These are phyloP conservation scores for Ettlia oleoabundans DNA, from an alignment of 139 green algal genomes.

Conservation along the genomic window DNA sequence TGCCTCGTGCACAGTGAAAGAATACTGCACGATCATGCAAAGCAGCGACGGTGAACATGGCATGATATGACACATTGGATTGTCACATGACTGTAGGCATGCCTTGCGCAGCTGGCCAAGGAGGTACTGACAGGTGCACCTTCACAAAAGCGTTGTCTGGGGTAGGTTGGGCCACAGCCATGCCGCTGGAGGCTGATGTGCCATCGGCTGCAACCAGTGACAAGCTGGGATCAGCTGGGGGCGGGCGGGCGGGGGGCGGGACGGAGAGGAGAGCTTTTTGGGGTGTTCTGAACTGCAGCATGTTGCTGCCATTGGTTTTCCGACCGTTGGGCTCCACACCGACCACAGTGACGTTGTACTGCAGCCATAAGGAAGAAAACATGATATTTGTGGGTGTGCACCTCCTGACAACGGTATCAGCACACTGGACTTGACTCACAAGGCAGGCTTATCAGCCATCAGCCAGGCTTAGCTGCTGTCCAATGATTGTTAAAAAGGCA, in stretches of 20 bases:
- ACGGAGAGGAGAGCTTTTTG: background rate
- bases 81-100: background rate
- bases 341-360: conserved; percentile 5
- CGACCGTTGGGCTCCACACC: background rate
- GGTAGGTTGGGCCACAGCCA: background rate
- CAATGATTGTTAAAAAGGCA: background rate
- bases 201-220: background rate
- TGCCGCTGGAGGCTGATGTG: background rate
- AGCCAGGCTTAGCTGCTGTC: too few species aligned
- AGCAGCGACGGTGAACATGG: background rate
- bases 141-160: background rate
- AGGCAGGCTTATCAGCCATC: background rate
- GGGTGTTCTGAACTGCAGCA: background rate
- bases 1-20: background rate
- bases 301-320: background rate
- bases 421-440: background rate
- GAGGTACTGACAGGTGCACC: background rate
- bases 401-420: background rate
- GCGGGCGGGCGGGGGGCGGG: too few species aligned
- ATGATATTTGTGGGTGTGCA: background rate
- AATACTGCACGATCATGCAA: background rate
- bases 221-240: too few species aligned
- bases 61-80: too few species aligned
- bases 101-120: background rate
- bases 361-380: background rate